Evolutionary conservation across 306 rosid species (phyloP).

Genomic region (Cicer arietinum): DNA sequence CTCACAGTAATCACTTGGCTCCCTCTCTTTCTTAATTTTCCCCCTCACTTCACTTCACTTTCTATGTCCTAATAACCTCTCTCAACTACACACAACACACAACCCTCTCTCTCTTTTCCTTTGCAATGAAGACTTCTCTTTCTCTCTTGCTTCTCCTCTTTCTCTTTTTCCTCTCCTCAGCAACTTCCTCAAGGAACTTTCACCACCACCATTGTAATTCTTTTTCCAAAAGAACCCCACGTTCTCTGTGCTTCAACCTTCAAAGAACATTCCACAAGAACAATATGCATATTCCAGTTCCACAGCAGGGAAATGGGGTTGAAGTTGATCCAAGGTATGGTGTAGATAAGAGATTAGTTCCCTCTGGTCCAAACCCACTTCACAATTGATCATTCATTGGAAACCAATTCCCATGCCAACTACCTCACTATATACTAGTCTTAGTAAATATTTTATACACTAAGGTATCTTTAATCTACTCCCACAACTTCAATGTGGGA

Average conservation of each 20-base stretch:
- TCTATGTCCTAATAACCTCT: neutral
- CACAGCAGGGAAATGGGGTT: constrained; percentile 33
- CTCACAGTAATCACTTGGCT: constrained; percentile 31
- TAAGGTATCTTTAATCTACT: constrained; percentile 20
- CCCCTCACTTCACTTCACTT: constrained; percentile 10
- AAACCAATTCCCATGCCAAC: constrained; percentile 6
- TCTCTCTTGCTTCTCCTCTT: constrained; percentile 48
- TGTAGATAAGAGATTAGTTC: constrained; percentile 80
- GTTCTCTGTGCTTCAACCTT: constrained; percentile 71
- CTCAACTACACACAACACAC: neutral
- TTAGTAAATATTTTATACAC: neutral
- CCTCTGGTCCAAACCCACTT: constrained; percentile 97
- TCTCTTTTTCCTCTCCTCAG: constrained; percentile 40
- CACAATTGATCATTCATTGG: constrained; percentile 57
- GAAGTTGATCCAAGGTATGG: constrained; percentile 81
- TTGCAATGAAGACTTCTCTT: constrained; percentile 61
- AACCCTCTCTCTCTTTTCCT: neutral
- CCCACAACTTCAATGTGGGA: constrained; percentile 27
- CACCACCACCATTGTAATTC: constrained; percentile 57
- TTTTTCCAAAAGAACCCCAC: constrained; percentile 56
- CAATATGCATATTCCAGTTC: constrained; percentile 9
- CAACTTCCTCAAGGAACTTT: constrained; percentile 45
- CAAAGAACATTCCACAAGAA: constrained; percentile 46
- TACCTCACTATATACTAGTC: neutral
- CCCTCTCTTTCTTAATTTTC: neutral